Base-by-base conservation (phyloP, 345 rosid species). In the Moricandia arvensis region DNA sequence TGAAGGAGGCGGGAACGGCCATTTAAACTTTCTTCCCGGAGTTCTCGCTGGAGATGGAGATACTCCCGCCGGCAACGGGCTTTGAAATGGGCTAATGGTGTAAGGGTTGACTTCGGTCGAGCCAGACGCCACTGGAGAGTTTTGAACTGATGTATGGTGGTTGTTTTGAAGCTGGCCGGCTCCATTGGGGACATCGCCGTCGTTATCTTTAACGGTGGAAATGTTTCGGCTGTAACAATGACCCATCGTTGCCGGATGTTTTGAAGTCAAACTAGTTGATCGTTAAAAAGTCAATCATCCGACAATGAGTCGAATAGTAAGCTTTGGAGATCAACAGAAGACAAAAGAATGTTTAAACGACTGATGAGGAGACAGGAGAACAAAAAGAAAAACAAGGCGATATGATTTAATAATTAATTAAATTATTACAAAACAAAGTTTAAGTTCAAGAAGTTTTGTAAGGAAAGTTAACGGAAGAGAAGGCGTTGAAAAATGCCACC, bases 1-100 rank as follows among this genome's bases (percentile, higher is more conserved):
- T 0, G 99, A 93, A 29, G 98, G 98, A 60, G 98, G 99, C 58
- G 98, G 98, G 33, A 93, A 84, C 4, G 99, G 99, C 92, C 92
- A 90, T 74, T 86, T 76, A 78, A 93, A 91, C 78, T 93, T 93
- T 81, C 91, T 86, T 45, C 91, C 88, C 8, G 97, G 97, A 1
- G 98, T 95, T 74, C 89, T 80, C 53, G 91, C 86, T 59, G 98
- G 97, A 31, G 96, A 93, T 8, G 95, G 98, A 33, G 90, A 73
- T 24, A 92, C 90, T 9, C 99, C 97, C 1, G 83, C 86, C 1
- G 97, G 97, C 2, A 95, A 87, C 6, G 93, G 95, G 71, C 96
- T 95, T 7, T 83, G 82, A 63, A 88, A 87, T 10, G 96, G 96
- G 58, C 97, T 93, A 37, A 84, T 38, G 31, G 84, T 41, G 82